A percentile compares a stretch with the other conserved stretches of the same genome.
These are phyloP conservation scores for Dendrocalamus sinicus DNA, from an alignment of 176 grass and related monocot genomes.

Conservation along the genomic window DNA sequence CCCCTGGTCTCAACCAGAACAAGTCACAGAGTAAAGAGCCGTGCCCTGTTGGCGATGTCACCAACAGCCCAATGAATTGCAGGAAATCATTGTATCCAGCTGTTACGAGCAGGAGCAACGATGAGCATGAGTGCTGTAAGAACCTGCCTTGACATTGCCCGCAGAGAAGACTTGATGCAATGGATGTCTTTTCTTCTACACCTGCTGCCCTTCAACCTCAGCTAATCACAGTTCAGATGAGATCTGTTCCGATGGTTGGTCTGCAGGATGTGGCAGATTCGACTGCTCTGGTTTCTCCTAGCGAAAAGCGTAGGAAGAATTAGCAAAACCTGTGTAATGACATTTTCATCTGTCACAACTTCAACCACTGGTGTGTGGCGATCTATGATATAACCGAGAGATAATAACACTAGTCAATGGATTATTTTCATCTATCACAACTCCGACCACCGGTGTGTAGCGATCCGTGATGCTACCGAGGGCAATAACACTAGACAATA, in stretches of 20 bases:
- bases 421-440: too few relatives aligned
- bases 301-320: conserved; percentile 66
- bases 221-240: conserved; percentile 34
- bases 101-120: conserved; percentile 22
- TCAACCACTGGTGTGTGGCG: too few relatives aligned
- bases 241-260: conserved; percentile 38
- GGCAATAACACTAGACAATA: too few relatives aligned
- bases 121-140: conserved; percentile 25
- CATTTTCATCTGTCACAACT: too few relatives aligned
- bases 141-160: conserved; percentile 39
- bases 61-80: conserved; percentile 36
- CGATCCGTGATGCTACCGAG: too few relatives aligned
- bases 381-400: too few relatives aligned
- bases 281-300: conserved; percentile 33
- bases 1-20: conserved; percentile 28
- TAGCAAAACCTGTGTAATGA: background rate
- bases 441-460: too few relatives aligned
- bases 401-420: too few relatives aligned
- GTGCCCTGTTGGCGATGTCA: conserved; percentile 27
- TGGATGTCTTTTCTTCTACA: conserved; percentile 15
- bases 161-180: conserved; percentile 31
- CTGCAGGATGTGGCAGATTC: conserved; percentile 48
- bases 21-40: conserved; percentile 43
- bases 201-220: conserved; percentile 16
- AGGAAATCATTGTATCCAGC: conserved; percentile 22